Conservation (phyloP, 768 basidiomycete genomes). For the Psilocybe cyanescens region DNA sequence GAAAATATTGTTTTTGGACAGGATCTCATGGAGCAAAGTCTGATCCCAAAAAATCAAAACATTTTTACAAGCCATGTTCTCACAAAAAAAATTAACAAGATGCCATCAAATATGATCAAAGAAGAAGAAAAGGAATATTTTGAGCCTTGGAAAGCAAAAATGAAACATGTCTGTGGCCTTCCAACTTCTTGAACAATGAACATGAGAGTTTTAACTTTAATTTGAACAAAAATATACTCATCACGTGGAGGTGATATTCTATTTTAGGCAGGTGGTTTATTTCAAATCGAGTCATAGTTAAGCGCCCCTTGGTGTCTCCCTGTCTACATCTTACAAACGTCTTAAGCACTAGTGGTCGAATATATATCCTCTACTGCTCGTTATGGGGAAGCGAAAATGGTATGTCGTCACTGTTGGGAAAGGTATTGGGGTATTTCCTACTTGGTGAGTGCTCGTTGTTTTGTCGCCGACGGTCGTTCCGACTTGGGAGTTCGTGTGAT, state of each 20-base stretch:
- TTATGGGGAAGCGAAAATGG: constrained; percentile 42
- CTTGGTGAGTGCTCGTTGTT: constrained; percentile 33
- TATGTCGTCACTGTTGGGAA: constrained; percentile 45
- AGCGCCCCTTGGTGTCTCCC: background rate
- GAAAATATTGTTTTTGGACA: too few relatives aligned
- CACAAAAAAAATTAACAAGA: too few relatives aligned
- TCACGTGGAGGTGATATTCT: background rate
- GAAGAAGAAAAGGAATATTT: too few relatives aligned
- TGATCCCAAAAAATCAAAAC: too few relatives aligned
- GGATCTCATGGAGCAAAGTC: too few relatives aligned
- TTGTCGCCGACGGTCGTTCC: too few relatives aligned
- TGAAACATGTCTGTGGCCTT: too few relatives aligned
- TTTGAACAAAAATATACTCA: background rate
- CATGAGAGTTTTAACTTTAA: background rate
- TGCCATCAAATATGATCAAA: too few relatives aligned
- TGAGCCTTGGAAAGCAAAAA: too few relatives aligned
- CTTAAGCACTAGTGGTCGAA: background rate
- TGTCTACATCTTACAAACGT: background rate
- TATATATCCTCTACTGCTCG: background rate
- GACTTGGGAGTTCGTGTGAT: too few relatives aligned
- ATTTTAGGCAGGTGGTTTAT: constrained; percentile 1
- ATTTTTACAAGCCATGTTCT: too few relatives aligned
- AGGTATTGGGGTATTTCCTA: constrained; percentile 40
- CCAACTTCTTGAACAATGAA: background rate
- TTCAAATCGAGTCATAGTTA: background rate